Percentiles rank a stretch among this genome's conserved stretches.
Evolutionary conservation across 108 stramenopile genomes (phyloP).

Genomic region (Nitzschia sp.): DNA sequence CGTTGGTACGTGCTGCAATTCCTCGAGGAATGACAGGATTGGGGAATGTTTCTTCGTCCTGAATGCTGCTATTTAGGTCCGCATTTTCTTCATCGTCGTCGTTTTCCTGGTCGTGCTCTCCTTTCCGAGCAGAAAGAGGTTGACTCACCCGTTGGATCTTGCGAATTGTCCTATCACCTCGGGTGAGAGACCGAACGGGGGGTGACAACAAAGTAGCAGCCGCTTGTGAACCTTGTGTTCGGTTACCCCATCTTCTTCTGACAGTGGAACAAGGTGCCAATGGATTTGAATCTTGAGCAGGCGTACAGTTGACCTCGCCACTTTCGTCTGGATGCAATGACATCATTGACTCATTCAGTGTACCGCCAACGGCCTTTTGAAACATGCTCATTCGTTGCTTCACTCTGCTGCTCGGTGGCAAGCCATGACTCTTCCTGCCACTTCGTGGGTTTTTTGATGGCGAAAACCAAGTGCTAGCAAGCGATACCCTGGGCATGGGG

Average conservation of each 20-base stretch:
- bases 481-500: background rate
- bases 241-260: constrained; percentile 53
- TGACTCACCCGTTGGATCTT: constrained; percentile 11
- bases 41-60: constrained; percentile 46
- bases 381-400: constrained; percentile 37
- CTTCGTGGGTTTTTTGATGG: background rate
- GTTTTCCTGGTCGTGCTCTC: constrained; percentile 14
- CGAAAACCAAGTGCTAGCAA: constrained; percentile 9
- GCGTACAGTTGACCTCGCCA: background rate
- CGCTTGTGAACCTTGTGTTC: constrained; percentile 7
- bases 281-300: background rate
- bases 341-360: background rate
- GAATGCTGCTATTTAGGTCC: constrained; percentile 23
- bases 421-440: background rate
- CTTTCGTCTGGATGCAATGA: no score
- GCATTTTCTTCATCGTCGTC: constrained; percentile 23
- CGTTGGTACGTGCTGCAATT: constrained; percentile 73
- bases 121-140: constrained; percentile 7
- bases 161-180: constrained; percentile 15
- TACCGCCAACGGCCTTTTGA: constrained; percentile 21
- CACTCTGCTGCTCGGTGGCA: background rate
- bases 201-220: constrained; percentile 37
- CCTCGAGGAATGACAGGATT: constrained; percentile 59
- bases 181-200: constrained; percentile 41
- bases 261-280: constrained; percentile 6